phyloP scores from a whole-genome alignment of 768 basidiomycete species.

The Trametes meyenii region DNA sequence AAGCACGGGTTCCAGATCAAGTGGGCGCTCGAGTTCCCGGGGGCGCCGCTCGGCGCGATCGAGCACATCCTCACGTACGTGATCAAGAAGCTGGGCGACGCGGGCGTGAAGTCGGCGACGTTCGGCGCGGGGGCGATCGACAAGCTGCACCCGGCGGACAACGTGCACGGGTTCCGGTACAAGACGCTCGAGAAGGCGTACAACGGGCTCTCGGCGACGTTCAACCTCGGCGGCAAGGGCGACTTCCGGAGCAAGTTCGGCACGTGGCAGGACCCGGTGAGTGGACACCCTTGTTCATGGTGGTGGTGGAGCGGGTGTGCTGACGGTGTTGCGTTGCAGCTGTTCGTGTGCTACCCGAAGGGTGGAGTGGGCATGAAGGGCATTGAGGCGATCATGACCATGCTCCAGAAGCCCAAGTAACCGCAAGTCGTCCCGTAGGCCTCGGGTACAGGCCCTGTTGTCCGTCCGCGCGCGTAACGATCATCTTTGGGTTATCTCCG shows the following conservation, averaged over 20 bases:
- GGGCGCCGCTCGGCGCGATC: conserved; percentile 44
- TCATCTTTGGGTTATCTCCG: too few relatives aligned
- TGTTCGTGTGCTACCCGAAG: conserved; percentile 39
- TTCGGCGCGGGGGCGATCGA: conserved; percentile 45
- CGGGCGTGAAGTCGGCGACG: conserved; percentile 40
- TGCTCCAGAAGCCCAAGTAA: conserved; percentile 37
- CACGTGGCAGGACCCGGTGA: conserved; percentile 36
- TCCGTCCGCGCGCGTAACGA: neutral
- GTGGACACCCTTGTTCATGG: conserved; percentile 13
- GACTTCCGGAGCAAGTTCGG: conserved; percentile 44
- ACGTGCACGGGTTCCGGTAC: conserved; percentile 38
- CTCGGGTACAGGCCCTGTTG: neutral
- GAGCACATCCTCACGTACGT: conserved; percentile 42
- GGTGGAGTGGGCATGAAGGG: conserved; percentile 37
- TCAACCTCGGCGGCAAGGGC: conserved; percentile 40
- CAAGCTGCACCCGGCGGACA: conserved; percentile 34
- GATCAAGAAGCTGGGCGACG: conserved; percentile 40
- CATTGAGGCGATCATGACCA: conserved; percentile 38
- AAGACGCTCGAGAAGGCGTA: conserved; percentile 45
- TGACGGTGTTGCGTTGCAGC: conserved; percentile 19
- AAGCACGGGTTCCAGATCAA: conserved; percentile 48
- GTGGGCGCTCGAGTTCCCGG: conserved; percentile 48
- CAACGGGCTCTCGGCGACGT: conserved; percentile 38
- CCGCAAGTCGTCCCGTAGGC: neutral
- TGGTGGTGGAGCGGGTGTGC: neutral